Evolutionary conservation across 83 land plant genomes (phyloP).

Genomic region (Picea engelmannii): DNA sequence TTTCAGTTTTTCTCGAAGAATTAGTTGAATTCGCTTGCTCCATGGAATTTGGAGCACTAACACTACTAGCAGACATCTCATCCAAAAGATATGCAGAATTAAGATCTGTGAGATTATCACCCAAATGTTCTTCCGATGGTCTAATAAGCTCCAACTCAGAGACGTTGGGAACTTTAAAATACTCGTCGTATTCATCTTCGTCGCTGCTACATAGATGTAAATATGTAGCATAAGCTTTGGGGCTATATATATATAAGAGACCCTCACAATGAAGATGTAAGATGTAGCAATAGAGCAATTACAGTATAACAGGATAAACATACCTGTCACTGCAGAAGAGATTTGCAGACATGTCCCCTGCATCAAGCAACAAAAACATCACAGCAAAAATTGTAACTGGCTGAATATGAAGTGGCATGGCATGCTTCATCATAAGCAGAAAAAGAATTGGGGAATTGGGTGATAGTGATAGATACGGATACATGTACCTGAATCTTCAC

Average conservation of each 20-base stretch:
- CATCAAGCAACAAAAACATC: background rate
- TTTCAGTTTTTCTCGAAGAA: background rate
- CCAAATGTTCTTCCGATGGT: background rate
- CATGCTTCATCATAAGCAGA: too few relatives aligned
- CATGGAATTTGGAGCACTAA: background rate
- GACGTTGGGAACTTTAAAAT: too few relatives aligned
- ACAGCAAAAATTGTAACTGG: background rate
- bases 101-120: background rate
- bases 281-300: too few relatives aligned
- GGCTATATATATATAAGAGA: too few relatives aligned
- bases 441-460: too few relatives aligned
- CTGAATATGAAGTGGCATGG: background rate
- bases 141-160: too few relatives aligned
- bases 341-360: background rate
- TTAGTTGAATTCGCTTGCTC: background rate
- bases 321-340: conserved; percentile 1
- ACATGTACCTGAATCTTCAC: background rate
- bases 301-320: background rate
- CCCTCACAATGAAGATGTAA: too few relatives aligned
- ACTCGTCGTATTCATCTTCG: too few relatives aligned
- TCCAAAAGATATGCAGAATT: background rate
- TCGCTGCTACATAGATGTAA: too few relatives aligned
- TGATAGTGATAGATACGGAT: background rate
- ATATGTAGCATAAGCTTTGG: too few relatives aligned
- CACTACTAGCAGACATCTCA: too few relatives aligned